Percentiles rank a stretch among this genome's conserved stretches.
These are phyloP conservation scores for Backusella morwellensis DNA, from an alignment of 192 early-diverging fungal species.

Conservation along the genomic window DNA sequence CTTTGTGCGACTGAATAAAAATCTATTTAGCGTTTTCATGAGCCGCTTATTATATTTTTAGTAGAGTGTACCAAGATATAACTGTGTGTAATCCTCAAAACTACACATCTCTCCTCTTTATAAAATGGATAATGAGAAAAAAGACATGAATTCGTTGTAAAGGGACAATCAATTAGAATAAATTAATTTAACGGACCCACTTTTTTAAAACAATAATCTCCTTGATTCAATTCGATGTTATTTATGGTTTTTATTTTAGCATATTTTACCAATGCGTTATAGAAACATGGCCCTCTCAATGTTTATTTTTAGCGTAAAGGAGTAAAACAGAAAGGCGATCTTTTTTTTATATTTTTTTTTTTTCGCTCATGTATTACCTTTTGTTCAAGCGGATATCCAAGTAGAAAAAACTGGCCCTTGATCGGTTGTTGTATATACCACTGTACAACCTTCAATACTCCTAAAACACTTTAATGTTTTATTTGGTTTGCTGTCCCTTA, in stretches of 20 bases:
- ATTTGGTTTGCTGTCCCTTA: conserved; percentile 8
- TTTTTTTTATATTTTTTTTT: not conserved
- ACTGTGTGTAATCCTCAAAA: not conserved
- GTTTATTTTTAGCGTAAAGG: conserved; percentile 2
- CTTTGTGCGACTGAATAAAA: not conserved
- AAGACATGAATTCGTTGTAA: not conserved
- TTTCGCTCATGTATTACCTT: not conserved
- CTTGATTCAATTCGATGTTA: not conserved
- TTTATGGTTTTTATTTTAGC: not conserved
- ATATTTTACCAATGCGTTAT: conserved; percentile 5
- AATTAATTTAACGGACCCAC: not conserved
- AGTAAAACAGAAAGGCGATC: not conserved
- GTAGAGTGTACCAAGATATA: not conserved
- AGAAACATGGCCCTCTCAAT: not conserved
- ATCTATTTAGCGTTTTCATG: not conserved
- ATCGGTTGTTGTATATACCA: conserved; percentile 1
- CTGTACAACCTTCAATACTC: conserved; percentile 3
- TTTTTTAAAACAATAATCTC: not conserved
- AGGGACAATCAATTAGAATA: conserved; percentile 2
- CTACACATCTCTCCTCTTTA: not conserved
- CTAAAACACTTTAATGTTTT: conserved; percentile 2
- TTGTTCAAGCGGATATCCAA: not conserved
- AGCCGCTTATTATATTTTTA: not conserved
- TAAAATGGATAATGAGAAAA: not conserved
- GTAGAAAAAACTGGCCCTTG: not conserved